phyloP scores from a whole-genome alignment of 345 rosid genomes.

The Pugionium dolabratum region DNA sequence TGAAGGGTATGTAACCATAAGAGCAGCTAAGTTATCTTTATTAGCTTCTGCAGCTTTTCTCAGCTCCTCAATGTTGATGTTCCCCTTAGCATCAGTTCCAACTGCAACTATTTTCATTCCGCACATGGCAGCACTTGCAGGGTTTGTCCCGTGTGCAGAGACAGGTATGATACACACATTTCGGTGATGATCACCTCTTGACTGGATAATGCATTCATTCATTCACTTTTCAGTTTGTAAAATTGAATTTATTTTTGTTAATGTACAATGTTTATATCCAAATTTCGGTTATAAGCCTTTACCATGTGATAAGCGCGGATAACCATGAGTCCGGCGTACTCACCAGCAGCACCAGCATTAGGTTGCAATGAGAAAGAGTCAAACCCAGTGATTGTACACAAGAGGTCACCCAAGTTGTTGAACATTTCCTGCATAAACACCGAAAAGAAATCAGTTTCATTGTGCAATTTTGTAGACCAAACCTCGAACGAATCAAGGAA shows the following conservation, averaged over 20 bases:
- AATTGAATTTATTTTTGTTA: background rate
- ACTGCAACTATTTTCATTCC: slow-evolving; percentile 96
- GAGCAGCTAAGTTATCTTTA: slow-evolving; percentile 84
- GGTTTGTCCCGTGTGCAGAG: slow-evolving; percentile 99
- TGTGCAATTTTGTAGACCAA: slow-evolving; percentile 12
- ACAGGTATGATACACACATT: slow-evolving; percentile 97
- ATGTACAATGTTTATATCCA: background rate
- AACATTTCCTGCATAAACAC: slow-evolving; percentile 80
- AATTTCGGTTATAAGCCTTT: slow-evolving; percentile 26
- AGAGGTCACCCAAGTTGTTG: slow-evolving; percentile 69
- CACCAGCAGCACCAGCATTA: slow-evolving; percentile 98
- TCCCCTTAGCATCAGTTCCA: slow-evolving; percentile 98
- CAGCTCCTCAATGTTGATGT: slow-evolving; percentile 87
- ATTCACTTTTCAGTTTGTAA: slow-evolving; percentile 24
- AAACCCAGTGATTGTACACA: slow-evolving; percentile 92
- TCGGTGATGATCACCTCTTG: slow-evolving; percentile 96
- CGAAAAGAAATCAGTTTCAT: slow-evolving; percentile 30
- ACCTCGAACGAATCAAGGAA: slow-evolving; percentile 11
- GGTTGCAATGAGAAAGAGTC: slow-evolving; percentile 99
- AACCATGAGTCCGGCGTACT: slow-evolving; percentile 99
- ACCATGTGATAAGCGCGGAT: slow-evolving; percentile 97
- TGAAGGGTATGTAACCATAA: slow-evolving; percentile 98
- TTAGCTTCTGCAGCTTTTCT: slow-evolving; percentile 92
- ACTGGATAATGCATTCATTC: slow-evolving; percentile 49
- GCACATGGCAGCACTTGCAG: slow-evolving; percentile 99